These are phyloP conservation scores for Strobilomyces echinocephalus DNA, from an alignment of 768 basidiomycete species.

Conservation along the genomic window DNA sequence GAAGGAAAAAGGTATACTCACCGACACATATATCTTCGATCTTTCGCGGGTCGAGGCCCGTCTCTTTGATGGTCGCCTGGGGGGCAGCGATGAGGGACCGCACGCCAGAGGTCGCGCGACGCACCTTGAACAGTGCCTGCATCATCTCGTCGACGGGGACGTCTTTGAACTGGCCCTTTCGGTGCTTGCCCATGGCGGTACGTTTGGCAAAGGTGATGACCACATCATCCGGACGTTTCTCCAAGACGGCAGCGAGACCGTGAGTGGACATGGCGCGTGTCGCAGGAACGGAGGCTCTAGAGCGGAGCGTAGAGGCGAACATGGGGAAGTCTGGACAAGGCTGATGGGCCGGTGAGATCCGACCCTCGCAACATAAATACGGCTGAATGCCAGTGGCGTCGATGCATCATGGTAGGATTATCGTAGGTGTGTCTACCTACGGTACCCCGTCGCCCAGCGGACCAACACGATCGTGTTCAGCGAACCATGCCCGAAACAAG, in stretches of 20 bases:
- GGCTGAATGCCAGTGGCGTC: neutral
- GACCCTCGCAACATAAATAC: neutral
- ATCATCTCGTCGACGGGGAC: conserved; percentile 83
- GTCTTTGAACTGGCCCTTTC: conserved; percentile 92
- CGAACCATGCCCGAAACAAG: neutral
- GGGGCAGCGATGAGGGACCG: neutral
- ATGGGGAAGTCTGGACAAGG: conserved; percentile 12
- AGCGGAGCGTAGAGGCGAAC: conserved; percentile 13
- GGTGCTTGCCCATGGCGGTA: conserved; percentile 82
- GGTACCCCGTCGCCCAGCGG: neutral
- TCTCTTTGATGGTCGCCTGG: conserved; percentile 64
- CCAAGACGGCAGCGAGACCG: conserved; percentile 51
- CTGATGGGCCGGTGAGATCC: conserved; percentile 1
- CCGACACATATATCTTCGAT: conserved; percentile 86
- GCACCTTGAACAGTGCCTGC: conserved; percentile 73
- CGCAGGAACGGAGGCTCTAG: conserved; percentile 1
- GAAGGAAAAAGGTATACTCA: conserved; percentile 27
- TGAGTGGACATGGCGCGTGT: conserved; percentile 31
- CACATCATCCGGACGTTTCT: conserved; percentile 77
- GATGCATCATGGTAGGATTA: no score
- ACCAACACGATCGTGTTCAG: neutral
- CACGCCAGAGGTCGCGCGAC: conserved; percentile 2
- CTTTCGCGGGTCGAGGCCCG: conserved; percentile 60
- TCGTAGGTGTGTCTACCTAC: neutral
- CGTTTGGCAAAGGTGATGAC: conserved; percentile 88